Evolutionary conservation across 2,329 filamentous ascomycete genomes (phyloP), one percentile per base, ranked within the genome.

Genomic region (Pezicula radicicola): DNA sequence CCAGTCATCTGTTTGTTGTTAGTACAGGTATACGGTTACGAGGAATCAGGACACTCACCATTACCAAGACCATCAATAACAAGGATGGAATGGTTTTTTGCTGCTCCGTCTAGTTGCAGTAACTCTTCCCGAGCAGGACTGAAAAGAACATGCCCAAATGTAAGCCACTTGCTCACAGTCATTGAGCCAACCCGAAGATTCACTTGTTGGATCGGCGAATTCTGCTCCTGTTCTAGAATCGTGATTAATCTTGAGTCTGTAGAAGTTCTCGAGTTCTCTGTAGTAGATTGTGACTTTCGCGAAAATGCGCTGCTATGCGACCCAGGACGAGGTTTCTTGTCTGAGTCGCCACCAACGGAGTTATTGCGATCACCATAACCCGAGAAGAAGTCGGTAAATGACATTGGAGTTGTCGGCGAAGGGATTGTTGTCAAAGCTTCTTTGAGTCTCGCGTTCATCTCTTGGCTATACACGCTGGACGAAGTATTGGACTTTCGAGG

Each of bases 91-190:
- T 74, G 86, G 50, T 72, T 80, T 72, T 77, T 87, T 13, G 68
- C 53, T 28, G 54, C 72, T 48, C 70, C 73, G 15, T 70, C 76
- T 0, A 77, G 72, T 16, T 80, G 72, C 37, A 81, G 71, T 19
- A 92, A 76, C 58, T 90, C 85, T 43, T 89, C 85, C 25, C 89
- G 82, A 5, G 88, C 83, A 10, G 90, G 89, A 60, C 88, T 91
- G 71, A 94, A 92, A 4, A 94, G 75, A 0, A 93, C 88, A 60
- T 91, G 86, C 1, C 89, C 89, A 66, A 93, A 93, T 0, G 87
- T 90, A 21, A 94, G 79, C 89, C 89, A 94, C 65, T 92, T 92
- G 75, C 87, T 91, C 21, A 91, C 89, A 54, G 89, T 91, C 75
- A 94, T 84, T 2, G 89, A 91, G 4, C 87, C 89, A 15, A 91